Base-by-base conservation (phyloP, 2,329 filamentous ascomycete genomes). In the Passalora sequoiae region DNA sequence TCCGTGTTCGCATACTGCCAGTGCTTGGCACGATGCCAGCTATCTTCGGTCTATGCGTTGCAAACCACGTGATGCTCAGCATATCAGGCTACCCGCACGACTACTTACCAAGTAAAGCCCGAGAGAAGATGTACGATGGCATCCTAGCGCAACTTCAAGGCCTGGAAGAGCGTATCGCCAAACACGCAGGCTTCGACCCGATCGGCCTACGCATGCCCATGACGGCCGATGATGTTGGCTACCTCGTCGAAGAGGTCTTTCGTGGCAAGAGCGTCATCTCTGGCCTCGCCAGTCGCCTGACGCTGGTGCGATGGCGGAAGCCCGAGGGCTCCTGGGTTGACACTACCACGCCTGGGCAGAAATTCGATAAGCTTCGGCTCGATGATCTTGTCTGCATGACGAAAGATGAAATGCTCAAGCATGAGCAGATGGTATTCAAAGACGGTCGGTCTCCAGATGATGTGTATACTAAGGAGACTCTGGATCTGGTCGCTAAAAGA, bases 21-120 rank as follows among this genome's bases (percentile, higher is more conserved):
- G 92, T 98, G 0, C 70, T 98, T 3, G 92, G 92, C 1, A 98
- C 92, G 0, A 96, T 98, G 89, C 92, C 92, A 0, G 91, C 92
- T 2, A 83, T 97, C 1, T 98, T 98, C 64, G 92, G 92, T 6
- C 85, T 96, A 43, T 86, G 84, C 0, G 80, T 86, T 6, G 92
- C 92, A 3, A 98, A 97, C 66, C 88, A 97, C 62, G 81, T 97
- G 47, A 91, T 98, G 53, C 76, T 94, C 43, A 79, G 81, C 45
- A 78, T 97, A 35, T 68, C 75, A 52, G 86, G 82, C 6, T 98
- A 98, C 59, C 92, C 92, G 0, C 78, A 84, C 36, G 89, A 94
- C 51, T 94, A 92, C 62, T 70, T 87, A 0, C 80, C 83, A 0
- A 81, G 79, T 40, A 96, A 96, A 65, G 81, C 80, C 7, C 76